Evolutionary conservation across 805 yeast genomes (phyloP).

Genomic region (Candida saitoana): DNA sequence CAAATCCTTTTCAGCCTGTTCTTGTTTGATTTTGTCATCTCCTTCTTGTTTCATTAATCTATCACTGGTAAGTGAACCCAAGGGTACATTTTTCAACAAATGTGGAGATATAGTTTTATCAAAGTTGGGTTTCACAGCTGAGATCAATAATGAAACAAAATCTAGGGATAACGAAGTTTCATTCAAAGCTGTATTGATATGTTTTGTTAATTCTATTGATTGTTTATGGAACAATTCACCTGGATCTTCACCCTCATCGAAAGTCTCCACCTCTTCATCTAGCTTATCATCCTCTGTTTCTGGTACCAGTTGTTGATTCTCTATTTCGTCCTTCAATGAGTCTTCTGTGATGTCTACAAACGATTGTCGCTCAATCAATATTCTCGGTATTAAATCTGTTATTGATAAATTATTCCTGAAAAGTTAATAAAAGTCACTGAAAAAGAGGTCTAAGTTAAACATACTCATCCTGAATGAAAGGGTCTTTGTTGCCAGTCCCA

Average conservation of each 20-base stretch:
- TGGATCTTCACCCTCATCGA: slow-evolving; percentile 15
- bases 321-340: slow-evolving; percentile 44
- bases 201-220: slow-evolving; percentile 49
- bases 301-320: slow-evolving; percentile 9
- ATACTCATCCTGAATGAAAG: slow-evolving; percentile 38
- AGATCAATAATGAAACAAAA: slow-evolving; percentile 76
- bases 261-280: slow-evolving; percentile 13
- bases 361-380: slow-evolving; percentile 56
- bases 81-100: slow-evolving; percentile 65
- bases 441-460: slow-evolving; percentile 10
- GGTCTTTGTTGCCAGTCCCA: slow-evolving; percentile 31
- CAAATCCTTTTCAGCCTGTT: slow-evolving; percentile 29
- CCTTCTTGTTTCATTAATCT: slow-evolving; percentile 22
- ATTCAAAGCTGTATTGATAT: slow-evolving; percentile 67
- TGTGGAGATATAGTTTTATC: slow-evolving; percentile 89
- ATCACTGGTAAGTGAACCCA: slow-evolving; percentile 65
- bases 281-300: slow-evolving; percentile 4
- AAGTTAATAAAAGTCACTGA: slow-evolving; percentile 10
- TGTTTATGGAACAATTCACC: slow-evolving; percentile 44
- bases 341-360: slow-evolving; percentile 59
- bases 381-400: slow-evolving; percentile 54
- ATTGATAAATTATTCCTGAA: slow-evolving; percentile 41
- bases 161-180: slow-evolving; percentile 87
- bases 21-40: slow-evolving; percentile 13
- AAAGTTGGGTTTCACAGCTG: slow-evolving; percentile 78